Base-by-base conservation (phyloP, 306 rosid species). In the Citrullus colocynthis region DNA sequence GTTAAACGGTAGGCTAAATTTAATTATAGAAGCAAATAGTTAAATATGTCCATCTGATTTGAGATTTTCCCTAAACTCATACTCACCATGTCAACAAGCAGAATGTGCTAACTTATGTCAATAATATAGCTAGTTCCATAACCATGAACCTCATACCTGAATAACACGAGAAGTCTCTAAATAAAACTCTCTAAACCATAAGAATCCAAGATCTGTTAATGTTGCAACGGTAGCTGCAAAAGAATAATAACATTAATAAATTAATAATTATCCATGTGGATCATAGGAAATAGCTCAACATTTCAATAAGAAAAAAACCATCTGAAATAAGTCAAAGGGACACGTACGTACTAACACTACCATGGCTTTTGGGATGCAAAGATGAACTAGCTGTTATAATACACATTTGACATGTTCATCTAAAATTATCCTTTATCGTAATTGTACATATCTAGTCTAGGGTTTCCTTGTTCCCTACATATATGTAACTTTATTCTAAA, bases 91-190 rank as follows among this genome's bases (percentile, higher is more conserved):
- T 73, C 28, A 70, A 70, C 39, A 72, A 49, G 24, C 28, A 15
- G 60, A 73, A 51, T 73, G 45, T 21, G 77, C 60, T 15, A 34
- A 73, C 16, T 15, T 73, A 51, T 1, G 24, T 21, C 61, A 30
- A 73, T 48, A 15, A 73, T 16, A 30, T 73, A 73, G 56, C 61
- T 65, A 45, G 42, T 30, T 34, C 41, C 59, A 17, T 28, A 8
- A n/a, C 63, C 48, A 75, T 32, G 61, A 67, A 80, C 60, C 37
- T 44, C 79, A 34, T 90, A 94, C 98, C 97, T 94, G 98, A 83
- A 94, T 94, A 87, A 94, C 98, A 83, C 98, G 97, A 44, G 98
- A 94, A 64, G 98, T 90, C 88, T 94, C 98, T 72, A 94, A 80
- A 85, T 92, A 94, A 81, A 94, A 94, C 84, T 94, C 98, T 88